A percentile compares a stretch with the other conserved stretches of the same genome.
Evolutionary conservation across 345 rosid genomes (phyloP).

Genomic region (Acer saccharum): DNA sequence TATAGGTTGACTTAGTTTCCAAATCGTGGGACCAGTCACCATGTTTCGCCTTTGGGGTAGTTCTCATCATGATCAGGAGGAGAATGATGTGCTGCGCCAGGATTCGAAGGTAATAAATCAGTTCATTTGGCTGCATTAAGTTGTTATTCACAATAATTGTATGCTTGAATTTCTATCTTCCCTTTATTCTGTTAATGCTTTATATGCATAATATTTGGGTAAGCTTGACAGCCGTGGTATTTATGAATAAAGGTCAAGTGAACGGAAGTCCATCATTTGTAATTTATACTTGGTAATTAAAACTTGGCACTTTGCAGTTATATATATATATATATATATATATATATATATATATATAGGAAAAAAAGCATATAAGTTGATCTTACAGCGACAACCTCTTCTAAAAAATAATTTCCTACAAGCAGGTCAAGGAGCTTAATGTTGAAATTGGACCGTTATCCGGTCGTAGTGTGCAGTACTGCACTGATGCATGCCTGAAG

Average conservation of each 20-base stretch:
- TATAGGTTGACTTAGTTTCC: constrained; percentile 27
- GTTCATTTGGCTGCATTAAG: neutral
- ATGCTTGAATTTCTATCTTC: neutral
- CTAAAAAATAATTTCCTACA: neutral
- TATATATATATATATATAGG: too few relatives aligned
- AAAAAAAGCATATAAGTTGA: neutral
- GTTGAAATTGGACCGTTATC: constrained; percentile 60
- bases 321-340: too few relatives aligned
- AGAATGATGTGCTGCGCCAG: constrained; percentile 40
- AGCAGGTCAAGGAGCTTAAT: constrained; percentile 68
- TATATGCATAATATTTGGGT: neutral
- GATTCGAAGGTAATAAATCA: constrained; percentile 61
- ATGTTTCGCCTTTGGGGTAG: constrained; percentile 71
- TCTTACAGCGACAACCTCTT: neutral
- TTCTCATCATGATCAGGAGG: constrained; percentile 53
- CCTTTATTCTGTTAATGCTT: neutral
- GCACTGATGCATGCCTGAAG: constrained; percentile 80
- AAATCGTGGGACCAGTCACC: constrained; percentile 25
- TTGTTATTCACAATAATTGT: constrained; percentile 9
- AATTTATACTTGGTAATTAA: neutral
- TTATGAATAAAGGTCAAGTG: neutral
- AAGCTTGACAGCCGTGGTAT: neutral
- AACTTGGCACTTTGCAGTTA: neutral
- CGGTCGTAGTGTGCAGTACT: constrained; percentile 48
- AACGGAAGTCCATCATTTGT: neutral